These are phyloP conservation scores for Clonostachys solani DNA, from an alignment of 2,329 filamentous ascomycete genomes.

Conservation along the genomic window DNA sequence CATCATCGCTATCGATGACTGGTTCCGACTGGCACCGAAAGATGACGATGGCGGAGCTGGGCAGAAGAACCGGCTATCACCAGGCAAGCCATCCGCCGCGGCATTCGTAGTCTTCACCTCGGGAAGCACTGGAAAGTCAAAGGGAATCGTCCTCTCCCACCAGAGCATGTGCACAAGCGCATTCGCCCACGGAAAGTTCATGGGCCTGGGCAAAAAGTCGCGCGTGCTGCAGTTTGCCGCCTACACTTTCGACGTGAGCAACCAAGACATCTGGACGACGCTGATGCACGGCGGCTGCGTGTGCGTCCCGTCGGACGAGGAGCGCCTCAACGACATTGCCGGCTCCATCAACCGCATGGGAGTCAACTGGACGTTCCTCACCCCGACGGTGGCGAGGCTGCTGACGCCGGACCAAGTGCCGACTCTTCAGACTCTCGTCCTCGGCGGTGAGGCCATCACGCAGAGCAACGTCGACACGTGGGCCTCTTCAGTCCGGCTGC, in stretches of 20 bases:
- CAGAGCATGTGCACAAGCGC: constrained; percentile 9
- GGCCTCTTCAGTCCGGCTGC: too few relatives aligned
- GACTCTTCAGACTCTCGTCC: neutral
- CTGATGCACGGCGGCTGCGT: constrained; percentile 5
- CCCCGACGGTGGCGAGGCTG: constrained; percentile 5
- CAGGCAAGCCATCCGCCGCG: neutral
- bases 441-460: constrained; percentile 3
- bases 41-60: too few relatives aligned
- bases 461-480: neutral
- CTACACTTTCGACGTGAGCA: constrained; percentile 7
- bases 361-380: constrained; percentile 12
- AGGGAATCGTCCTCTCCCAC: constrained; percentile 12
- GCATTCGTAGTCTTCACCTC: constrained; percentile 15
- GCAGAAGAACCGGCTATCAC: too few relatives aligned
- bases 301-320: constrained; percentile 6
- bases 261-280: constrained; percentile 6
- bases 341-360: constrained; percentile 5
- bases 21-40: too few relatives aligned
- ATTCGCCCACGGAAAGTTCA: constrained; percentile 9
- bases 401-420: neutral
- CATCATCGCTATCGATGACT: too few relatives aligned
- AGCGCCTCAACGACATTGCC: constrained; percentile 4
- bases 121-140: constrained; percentile 14
- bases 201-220: constrained; percentile 13
- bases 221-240: constrained; percentile 19